Percentiles rank a stretch among this genome's conserved stretches.
These are phyloP conservation scores for Picea mariana DNA, from an alignment of 83 land plant genomes.

Conservation along the genomic window DNA sequence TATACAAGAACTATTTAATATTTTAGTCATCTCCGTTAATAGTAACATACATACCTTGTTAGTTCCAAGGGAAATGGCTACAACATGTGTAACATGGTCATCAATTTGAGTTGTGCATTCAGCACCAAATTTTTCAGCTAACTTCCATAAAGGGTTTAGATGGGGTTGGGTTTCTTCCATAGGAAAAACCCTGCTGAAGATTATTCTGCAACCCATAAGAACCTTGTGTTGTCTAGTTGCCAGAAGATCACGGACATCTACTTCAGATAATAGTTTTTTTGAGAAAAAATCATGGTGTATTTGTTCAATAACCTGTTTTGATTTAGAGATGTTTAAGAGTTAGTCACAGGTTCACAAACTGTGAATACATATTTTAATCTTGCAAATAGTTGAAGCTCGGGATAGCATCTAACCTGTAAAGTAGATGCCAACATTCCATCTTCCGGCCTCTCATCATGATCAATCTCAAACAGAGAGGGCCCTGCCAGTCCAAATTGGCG, in stretches of 20 bases:
- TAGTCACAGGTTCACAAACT: too few relatives aligned
- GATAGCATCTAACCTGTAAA: slow-evolving; percentile 48
- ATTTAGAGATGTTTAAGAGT: too few relatives aligned
- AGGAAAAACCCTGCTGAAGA: slow-evolving; percentile 96
- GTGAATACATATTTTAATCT: not conserved
- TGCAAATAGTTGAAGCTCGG: too few relatives aligned
- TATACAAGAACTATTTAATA: too few relatives aligned
- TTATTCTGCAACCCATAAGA: slow-evolving; percentile 75
- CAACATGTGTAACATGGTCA: slow-evolving; percentile 96
- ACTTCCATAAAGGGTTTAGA: slow-evolving; percentile 90
- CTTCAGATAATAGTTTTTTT: slow-evolving; percentile 57
- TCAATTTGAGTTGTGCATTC: slow-evolving; percentile 86
- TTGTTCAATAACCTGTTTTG: slow-evolving; percentile 84
- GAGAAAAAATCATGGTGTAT: slow-evolving; percentile 84
- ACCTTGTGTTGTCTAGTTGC: slow-evolving; percentile 78
- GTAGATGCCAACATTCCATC: slow-evolving; percentile 96
- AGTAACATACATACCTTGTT: slow-evolving; percentile 69
- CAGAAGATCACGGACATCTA: slow-evolving; percentile 87
- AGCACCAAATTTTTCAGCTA: slow-evolving; percentile 98
- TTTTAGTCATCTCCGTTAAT: too few relatives aligned
- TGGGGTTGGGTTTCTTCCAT: slow-evolving; percentile 96
- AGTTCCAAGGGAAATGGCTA: slow-evolving; percentile 94
- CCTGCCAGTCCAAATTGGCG: slow-evolving; percentile 96
- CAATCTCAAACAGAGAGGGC: slow-evolving; percentile 95
- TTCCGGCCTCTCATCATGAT: slow-evolving; percentile 93